phyloP scores from a whole-genome alignment of 1,284 basidiomycete species.

The Tilletia walkeri region DNA sequence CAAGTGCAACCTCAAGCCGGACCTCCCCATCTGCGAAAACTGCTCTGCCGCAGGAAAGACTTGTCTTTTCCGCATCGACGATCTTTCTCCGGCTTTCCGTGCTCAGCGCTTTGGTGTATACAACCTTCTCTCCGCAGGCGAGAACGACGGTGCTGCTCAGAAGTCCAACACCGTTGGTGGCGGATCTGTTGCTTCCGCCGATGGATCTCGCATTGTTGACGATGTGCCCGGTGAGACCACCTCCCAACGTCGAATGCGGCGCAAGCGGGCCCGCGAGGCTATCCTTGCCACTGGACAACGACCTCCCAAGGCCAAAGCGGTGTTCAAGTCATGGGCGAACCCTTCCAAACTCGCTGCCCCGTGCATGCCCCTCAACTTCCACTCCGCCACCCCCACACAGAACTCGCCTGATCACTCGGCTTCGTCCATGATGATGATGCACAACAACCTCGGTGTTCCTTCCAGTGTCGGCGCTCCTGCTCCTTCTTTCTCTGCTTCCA shows the following conservation, averaged over 20 bases:
- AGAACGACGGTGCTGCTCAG: not conserved
- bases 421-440: constrained; percentile 19
- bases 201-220: not conserved
- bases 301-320: constrained; percentile 36
- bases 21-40: constrained; percentile 43
- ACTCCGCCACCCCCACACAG: constrained; percentile 15
- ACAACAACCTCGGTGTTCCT: constrained; percentile 5
- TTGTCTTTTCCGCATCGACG: constrained; percentile 49
- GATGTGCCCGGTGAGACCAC: not conserved
- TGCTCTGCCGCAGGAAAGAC: constrained; percentile 42
- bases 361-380: constrained; percentile 20
- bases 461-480: not conserved
- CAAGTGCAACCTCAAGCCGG: constrained; percentile 41
- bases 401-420: constrained; percentile 16
- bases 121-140: constrained; percentile 19
- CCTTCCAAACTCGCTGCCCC: constrained; percentile 43
- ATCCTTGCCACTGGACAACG: constrained; percentile 6
- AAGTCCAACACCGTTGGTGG: not conserved
- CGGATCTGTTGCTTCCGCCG: not conserved
- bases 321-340: constrained; percentile 44
- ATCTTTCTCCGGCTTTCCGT: constrained; percentile 43
- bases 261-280: not conserved
- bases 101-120: constrained; percentile 40
- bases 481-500: not conserved
- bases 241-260: not conserved